Conservation (phyloP, 306 rosid species). For the Acacia melanoxylon region DNA sequence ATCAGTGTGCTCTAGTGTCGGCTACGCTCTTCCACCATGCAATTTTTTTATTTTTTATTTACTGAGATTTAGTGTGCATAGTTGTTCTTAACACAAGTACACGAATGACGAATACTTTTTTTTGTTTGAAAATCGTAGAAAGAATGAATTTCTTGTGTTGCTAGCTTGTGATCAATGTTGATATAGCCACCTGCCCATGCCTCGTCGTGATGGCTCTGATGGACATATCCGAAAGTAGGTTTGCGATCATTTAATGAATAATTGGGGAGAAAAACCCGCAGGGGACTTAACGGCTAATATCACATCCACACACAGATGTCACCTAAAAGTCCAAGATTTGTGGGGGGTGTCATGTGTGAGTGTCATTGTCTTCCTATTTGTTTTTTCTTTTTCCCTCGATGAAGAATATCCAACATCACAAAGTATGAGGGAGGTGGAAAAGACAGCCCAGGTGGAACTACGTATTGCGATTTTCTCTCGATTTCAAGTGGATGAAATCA, state of each 20-base stretch:
- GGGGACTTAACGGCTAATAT: not conserved
- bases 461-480: not conserved
- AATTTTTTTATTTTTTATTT: too few relatives aligned
- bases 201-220: not conserved
- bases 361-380: too few relatives aligned
- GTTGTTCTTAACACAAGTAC: too few relatives aligned
- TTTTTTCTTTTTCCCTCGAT: too few relatives aligned
- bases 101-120: not conserved
- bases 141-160: not conserved
- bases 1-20: not conserved
- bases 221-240: not conserved
- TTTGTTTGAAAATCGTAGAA: too few relatives aligned
- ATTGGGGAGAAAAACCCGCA: not conserved
- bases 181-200: not conserved
- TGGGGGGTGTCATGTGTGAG: too few relatives aligned
- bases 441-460: conserved; percentile 69
- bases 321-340: not conserved
- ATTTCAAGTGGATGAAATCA: conserved; percentile 52
- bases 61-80: not conserved
- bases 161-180: not conserved
- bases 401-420: conserved; percentile 32
- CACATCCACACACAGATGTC: not conserved
- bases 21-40: not conserved
- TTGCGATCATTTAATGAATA: not conserved
- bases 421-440: conserved; percentile 15